These are phyloP conservation scores for Talaromyces funiculosus DNA, from an alignment of 2,329 filamentous ascomycete genomes.

Conservation along the genomic window DNA sequence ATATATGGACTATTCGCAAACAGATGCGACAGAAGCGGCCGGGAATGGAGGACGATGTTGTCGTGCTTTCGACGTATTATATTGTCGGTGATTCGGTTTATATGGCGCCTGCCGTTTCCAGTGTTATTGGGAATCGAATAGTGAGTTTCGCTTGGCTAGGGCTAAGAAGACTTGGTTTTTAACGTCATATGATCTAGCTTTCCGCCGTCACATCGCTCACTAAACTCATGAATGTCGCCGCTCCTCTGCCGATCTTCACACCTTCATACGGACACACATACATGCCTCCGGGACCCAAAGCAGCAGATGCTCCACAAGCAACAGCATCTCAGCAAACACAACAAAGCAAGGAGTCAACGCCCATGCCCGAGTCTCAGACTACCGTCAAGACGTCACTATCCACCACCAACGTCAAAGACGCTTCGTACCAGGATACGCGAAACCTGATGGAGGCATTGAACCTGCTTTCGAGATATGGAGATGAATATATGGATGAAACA, in stretches of 20 bases:
- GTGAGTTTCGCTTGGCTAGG: conserved; percentile 29
- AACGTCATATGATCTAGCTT: conserved; percentile 35
- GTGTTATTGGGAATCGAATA: conserved; percentile 52
- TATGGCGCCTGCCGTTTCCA: conserved; percentile 57
- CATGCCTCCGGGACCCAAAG: conserved; percentile 44
- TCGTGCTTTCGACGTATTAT: conserved; percentile 54
- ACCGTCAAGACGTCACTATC: conserved; percentile 24
- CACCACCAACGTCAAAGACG: conserved; percentile 16
- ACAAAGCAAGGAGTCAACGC: conserved; percentile 46
- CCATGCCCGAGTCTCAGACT: conserved; percentile 37
- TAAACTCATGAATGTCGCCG: conserved; percentile 50
- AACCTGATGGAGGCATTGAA: conserved; percentile 45
- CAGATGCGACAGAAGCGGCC: conserved; percentile 46
- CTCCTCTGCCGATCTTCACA: conserved; percentile 51
- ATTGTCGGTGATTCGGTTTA: conserved; percentile 56
- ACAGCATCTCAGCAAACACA: conserved; percentile 22
- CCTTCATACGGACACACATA: conserved; percentile 58
- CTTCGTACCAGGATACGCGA: conserved; percentile 31
- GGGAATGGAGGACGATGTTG: conserved; percentile 45
- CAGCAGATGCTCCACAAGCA: conserved; percentile 26
- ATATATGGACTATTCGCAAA: conserved; percentile 58
- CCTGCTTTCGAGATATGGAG: conserved; percentile 49
- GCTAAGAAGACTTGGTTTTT: not conserved
- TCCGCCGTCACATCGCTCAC: conserved; percentile 52
- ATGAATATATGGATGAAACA: conserved; percentile 61